Percentiles rank a stretch among this genome's conserved stretches.
Conservation (phyloP, 2,329 filamentous ascomycete genomes). For the Malbranchea zuffiana region DNA sequence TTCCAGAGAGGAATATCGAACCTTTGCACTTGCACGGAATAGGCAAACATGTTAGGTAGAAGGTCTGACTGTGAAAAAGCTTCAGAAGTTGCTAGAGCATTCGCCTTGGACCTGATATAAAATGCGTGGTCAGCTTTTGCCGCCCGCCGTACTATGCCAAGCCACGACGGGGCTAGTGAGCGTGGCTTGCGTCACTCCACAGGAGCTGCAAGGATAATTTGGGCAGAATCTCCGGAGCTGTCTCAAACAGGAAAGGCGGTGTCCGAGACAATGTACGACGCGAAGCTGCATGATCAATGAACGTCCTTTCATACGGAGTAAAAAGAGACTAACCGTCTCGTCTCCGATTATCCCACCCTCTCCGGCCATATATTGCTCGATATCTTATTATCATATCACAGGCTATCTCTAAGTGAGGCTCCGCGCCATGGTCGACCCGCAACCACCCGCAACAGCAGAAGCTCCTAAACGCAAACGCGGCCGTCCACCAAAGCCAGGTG, state of each 20-base stretch:
- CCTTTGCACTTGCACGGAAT: no score
- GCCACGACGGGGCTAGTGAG: no score
- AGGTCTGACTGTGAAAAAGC: no score
- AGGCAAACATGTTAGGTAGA: no score
- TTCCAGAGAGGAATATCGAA: no score
- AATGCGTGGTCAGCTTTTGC: no score
- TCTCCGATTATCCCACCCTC: neutral
- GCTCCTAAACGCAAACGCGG: constrained; percentile 13
- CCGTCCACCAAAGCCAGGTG: constrained; percentile 13
- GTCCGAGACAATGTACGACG: neutral
- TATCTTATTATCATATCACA: neutral
- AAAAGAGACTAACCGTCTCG: neutral
- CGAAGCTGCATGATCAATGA: neutral
- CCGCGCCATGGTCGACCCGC: neutral
- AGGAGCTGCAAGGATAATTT: no score
- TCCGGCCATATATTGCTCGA: neutral
- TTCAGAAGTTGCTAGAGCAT: no score
- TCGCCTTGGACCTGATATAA: no score
- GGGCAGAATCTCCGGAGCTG: neutral
- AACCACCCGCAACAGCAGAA: neutral
- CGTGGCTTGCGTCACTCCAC: no score
- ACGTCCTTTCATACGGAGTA: neutral
- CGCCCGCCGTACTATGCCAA: no score
- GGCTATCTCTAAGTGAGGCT: neutral
- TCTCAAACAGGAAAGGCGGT: neutral